Conservation (phyloP, 1,139 yeast genomes). For the Debaryomyces singareniensis region DNA sequence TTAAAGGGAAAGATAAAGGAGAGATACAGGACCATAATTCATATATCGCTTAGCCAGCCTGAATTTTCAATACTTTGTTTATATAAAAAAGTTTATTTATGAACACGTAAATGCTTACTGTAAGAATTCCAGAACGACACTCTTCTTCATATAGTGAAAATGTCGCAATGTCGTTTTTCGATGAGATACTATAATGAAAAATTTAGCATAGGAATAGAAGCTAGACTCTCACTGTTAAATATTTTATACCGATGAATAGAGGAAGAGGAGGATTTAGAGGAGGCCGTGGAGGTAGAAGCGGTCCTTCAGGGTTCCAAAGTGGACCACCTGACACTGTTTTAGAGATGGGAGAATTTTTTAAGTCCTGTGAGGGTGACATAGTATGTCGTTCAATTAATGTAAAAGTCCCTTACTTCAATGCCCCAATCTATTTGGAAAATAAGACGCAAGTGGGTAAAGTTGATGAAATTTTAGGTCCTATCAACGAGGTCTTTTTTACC, state of each 20-base stretch:
- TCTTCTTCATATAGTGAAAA: no score
- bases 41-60: no score
- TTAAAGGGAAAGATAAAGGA: no score
- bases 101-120: no score
- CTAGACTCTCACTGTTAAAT: no score
- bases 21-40: no score
- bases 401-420: conserved; percentile 96
- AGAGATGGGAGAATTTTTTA: conserved; percentile 92
- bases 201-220: no score
- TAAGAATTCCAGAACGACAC: no score
- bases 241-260: conserved; percentile 43
- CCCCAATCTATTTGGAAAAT: conserved; percentile 95
- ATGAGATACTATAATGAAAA: no score
- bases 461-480: conserved; percentile 95
- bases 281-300: conserved; percentile 55
- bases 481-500: conserved; percentile 95
- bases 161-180: no score
- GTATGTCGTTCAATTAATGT: conserved; percentile 93
- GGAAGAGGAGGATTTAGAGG: conserved; percentile 73
- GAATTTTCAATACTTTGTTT: no score
- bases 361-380: conserved; percentile 94
- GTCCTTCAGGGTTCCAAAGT: conserved; percentile 51
- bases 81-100: no score
- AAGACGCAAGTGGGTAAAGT: conserved; percentile 95
- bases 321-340: conserved; percentile 93